Evolutionary conservation across 1,139 yeast genomes (phyloP).

Genomic region (Suhomyces atakaporum): DNA sequence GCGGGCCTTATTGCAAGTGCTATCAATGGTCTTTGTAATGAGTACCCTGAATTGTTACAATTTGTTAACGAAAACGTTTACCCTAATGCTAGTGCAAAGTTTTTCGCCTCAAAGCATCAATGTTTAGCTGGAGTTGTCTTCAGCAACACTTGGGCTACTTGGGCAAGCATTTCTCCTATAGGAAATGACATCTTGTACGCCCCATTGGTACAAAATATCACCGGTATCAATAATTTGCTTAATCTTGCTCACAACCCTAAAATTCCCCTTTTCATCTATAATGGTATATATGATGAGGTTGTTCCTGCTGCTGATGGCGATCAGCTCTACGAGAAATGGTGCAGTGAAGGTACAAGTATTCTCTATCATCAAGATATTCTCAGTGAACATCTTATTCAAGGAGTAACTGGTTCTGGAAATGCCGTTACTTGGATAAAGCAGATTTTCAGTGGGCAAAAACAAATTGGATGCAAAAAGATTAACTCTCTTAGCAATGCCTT

Average conservation of each 20-base stretch:
- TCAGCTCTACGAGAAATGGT: slow-evolving; percentile 32
- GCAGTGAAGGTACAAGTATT: slow-evolving; percentile 15
- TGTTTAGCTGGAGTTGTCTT: not conserved
- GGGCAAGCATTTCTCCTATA: not conserved
- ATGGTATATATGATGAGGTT: slow-evolving; percentile 31
- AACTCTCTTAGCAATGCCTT: not conserved
- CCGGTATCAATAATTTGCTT: not conserved
- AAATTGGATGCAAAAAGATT: not conserved
- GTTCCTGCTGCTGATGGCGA: slow-evolving; percentile 28
- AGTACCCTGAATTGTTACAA: slow-evolving; percentile 23
- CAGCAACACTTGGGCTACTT: not conserved
- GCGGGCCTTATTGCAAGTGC: not conserved
- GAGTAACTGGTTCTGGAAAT: slow-evolving; percentile 14
- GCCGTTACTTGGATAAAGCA: not conserved
- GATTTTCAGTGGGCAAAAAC: not conserved
- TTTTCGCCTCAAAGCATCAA: not conserved
- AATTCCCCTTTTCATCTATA: slow-evolving; percentile 35
- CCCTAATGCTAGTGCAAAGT: not conserved
- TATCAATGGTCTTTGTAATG: slow-evolving; percentile 13
- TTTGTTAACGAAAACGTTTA: not conserved
- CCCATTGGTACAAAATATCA: not conserved
- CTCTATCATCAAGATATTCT: slow-evolving; percentile 16
- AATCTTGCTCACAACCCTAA: not conserved
- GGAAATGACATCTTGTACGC: not conserved
- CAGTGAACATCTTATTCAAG: slow-evolving; percentile 16